Evolutionary conservation across 306 rosid species (phyloP).

Genomic region (Pyrus betulifolia): DNA sequence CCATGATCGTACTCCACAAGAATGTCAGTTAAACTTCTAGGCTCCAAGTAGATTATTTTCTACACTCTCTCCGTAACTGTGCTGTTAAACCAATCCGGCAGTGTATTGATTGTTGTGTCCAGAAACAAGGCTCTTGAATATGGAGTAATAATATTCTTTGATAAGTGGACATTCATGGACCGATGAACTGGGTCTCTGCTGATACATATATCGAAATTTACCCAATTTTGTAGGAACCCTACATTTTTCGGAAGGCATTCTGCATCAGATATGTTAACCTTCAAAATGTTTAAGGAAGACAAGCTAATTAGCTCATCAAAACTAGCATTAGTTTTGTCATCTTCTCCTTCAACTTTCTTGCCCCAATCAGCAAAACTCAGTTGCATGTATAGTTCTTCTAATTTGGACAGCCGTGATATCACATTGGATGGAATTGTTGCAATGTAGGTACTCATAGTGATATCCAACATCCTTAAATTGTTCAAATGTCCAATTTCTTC

Average conservation of each 20-base stretch:
- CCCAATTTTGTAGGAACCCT: background rate
- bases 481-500: background rate
- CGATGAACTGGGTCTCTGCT: too few species aligned
- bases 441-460: background rate
- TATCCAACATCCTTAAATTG: background rate
- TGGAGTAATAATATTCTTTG: too few species aligned
- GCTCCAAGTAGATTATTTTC: too few species aligned
- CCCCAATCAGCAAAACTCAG: background rate
- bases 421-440: background rate
- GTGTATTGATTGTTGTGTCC: too few species aligned
- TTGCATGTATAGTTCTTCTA: background rate
- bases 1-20: too few species aligned
- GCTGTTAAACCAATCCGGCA: too few species aligned
- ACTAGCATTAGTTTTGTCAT: background rate
- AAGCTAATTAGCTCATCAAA: background rate
- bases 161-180: too few species aligned
- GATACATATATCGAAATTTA: background rate
- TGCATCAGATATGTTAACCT: background rate
- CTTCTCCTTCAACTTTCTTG: background rate
- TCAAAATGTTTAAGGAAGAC: background rate
- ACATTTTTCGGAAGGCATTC: background rate
- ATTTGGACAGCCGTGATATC: background rate
- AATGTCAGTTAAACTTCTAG: too few species aligned
- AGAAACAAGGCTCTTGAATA: too few species aligned
- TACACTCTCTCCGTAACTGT: too few species aligned